Conservation (phyloP, 1,284 basidiomycete genomes). For the Trichosporon sp. region DNA sequence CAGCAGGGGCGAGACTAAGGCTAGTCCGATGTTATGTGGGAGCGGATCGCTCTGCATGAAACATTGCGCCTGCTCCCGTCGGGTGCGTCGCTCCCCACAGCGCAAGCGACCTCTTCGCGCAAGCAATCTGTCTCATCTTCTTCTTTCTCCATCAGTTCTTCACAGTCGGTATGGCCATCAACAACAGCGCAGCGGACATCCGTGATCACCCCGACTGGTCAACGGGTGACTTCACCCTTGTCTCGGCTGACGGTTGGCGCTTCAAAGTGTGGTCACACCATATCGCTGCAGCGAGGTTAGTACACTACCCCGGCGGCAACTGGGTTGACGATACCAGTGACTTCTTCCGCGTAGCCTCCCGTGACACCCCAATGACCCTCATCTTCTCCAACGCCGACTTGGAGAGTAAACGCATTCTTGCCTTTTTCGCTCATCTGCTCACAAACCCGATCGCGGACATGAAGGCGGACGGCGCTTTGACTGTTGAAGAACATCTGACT, state of each 20-base stretch:
- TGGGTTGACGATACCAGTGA: background rate
- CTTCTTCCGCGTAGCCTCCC: background rate
- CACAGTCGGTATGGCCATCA: too few species aligned
- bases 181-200: too few species aligned
- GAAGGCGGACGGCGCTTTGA: background rate
- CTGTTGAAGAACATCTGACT: background rate
- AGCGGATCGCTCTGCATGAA: too few species aligned
- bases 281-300: background rate
- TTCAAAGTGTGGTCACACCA: background rate
- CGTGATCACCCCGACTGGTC: slow-evolving; percentile 1
- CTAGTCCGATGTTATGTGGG: too few species aligned
- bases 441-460: background rate
- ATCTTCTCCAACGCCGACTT: background rate
- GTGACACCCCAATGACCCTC: background rate
- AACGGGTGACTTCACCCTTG: background rate
- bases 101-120: too few species aligned
- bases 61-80: too few species aligned
- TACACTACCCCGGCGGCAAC: background rate
- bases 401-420: background rate
- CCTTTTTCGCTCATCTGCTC: background rate
- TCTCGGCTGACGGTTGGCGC: background rate
- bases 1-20: too few species aligned
- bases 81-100: too few species aligned
- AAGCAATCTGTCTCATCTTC: too few species aligned
- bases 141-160: too few species aligned